Base-by-base conservation (phyloP, 495 filamentous ascomycete genomes). In the Neurospora sublineolata region DNA sequence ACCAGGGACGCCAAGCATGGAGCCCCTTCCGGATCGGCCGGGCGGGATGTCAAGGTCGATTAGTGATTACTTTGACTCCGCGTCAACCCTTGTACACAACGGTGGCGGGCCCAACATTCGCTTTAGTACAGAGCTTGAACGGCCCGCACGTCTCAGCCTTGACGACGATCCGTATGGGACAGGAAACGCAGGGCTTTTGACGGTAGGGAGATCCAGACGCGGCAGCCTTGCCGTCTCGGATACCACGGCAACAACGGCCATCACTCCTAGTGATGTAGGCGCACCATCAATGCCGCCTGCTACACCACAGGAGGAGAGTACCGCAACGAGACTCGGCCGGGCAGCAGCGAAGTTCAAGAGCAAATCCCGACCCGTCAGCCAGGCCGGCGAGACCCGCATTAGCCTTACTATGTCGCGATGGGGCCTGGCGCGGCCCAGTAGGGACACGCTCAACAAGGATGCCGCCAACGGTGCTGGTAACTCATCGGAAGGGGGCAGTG, bases 371-470 rank as follows among this genome's bases (percentile, higher is more conserved):
- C 87, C 91, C 4, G 85, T 82, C 27, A 92, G 90, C 74, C 88
- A 91, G 72, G 82, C 84, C 8, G 89, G 90, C 30, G 91, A 94
- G 68, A 88, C 84, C 44, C 80, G 90, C 69, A 84, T 92, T 37
- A 89, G 89, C 75, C 74, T 85, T n/a, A 89, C 89, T 1, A 86
- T 94, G 46, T 87, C 88, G 20, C 86, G 89, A 60, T 83, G 94
- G 36, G 86, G 86, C 3, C 85, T 88, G 30, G 78, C 82, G 36
- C 83, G 83, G 67, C 78, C 82, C 33, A 87, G 84, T 76, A 86
- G 82, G 68, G 86, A 88, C 46, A 79, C 80, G 20, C 74, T 85
- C 16, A 79, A 71, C 44, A 33, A 76, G 44, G 76, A 75, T 30
- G 73, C 74, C 42, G 73, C 73, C 40, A 80, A 72, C 39, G 82